Base-by-base conservation (phyloP, 805 yeast species). In the Debaryomyces castellii region DNA sequence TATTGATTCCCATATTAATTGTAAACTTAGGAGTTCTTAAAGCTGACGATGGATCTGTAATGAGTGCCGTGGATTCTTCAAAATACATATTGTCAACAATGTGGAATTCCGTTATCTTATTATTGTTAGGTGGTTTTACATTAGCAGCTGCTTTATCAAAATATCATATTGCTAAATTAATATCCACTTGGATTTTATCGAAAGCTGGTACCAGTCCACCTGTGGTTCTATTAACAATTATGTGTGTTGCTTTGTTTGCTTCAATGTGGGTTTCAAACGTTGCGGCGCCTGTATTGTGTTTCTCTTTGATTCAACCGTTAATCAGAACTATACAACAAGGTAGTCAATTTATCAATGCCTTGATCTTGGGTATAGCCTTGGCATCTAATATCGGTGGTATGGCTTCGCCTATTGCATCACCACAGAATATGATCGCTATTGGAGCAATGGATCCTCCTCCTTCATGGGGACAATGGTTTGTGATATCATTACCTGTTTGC, bases 1-100 rank as follows among this genome's bases (percentile, higher is more conserved):
- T 92, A 46, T 57, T 89, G 30, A 80, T 94, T 16, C 99, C 99
- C 1, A 70, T 92, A 39, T 67, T 92, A 42, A 81, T 89, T 34
- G 96, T 94, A 1, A 63, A 82, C 0, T 73, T 89, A 17, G 79
- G 83, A 3, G 90, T 89, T 1, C 64, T 87, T 52, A 84, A 83
- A 50, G 81, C 83, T 41, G 64, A 56, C 5, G 76, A 71, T 52
- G 81, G 80, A 1, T 53, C 73, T 18, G 57, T 64, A 2, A 75
- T 77, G 81, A 55, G 48, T 40, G 66, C 78, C 2, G 53, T 63
- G 0, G 71, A 62, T 35, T 67, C 79, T 5, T 71, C 81, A 1
- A 62, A 71, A 28, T 77, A 60, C 50, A 76, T 77, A 43, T 63
- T 77, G 32, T 60, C 71, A 4, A 65, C 74, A 4, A 77, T 77